These are phyloP conservation scores for Septoria linicola DNA, from an alignment of 2,329 filamentous ascomycete genomes.

Conservation along the genomic window DNA sequence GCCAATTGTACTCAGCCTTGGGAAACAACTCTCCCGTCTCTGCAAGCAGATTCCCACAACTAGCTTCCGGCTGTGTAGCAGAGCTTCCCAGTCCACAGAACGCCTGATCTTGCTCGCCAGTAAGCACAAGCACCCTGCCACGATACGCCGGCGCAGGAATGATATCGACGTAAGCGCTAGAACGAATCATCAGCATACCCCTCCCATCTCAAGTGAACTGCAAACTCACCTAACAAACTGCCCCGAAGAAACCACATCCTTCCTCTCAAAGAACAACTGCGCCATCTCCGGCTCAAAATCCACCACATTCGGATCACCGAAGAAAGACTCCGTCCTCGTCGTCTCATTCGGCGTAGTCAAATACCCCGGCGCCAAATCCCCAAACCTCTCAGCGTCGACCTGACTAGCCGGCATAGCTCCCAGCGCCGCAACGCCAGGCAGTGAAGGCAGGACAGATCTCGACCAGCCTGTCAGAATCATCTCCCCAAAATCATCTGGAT, in stretches of 20 bases:
- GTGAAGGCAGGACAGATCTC: conserved; percentile 14
- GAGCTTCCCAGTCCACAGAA: conserved; percentile 23
- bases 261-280: conserved; percentile 16
- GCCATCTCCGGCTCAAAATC: conserved; percentile 19
- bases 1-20: conserved; percentile 19
- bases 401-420: conserved; percentile 12
- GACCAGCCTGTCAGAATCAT: conserved; percentile 24
- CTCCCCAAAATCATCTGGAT: conserved; percentile 20
- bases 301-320: conserved; percentile 17
- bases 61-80: conserved; percentile 10
- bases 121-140: conserved; percentile 20
- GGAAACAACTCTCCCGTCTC: conserved; percentile 20
- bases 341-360: conserved; percentile 19
- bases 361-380: conserved; percentile 17
- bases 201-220: background rate
- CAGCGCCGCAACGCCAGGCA: conserved; percentile 16
- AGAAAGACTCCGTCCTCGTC: conserved; percentile 23
- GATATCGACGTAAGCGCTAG: conserved; percentile 14
- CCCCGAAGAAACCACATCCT: conserved; percentile 20
- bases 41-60: conserved; percentile 15
- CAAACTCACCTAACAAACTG: conserved; percentile 16
- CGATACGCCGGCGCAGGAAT: conserved; percentile 9
- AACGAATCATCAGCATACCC: background rate
- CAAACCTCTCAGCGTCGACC: conserved; percentile 17
- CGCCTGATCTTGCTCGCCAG: conserved; percentile 23